A percentile compares a stretch with the other conserved stretches of the same genome.
These are phyloP conservation scores for Diplodia intermedia DNA, from an alignment of 2,329 filamentous ascomycete species.

Conservation along the genomic window DNA sequence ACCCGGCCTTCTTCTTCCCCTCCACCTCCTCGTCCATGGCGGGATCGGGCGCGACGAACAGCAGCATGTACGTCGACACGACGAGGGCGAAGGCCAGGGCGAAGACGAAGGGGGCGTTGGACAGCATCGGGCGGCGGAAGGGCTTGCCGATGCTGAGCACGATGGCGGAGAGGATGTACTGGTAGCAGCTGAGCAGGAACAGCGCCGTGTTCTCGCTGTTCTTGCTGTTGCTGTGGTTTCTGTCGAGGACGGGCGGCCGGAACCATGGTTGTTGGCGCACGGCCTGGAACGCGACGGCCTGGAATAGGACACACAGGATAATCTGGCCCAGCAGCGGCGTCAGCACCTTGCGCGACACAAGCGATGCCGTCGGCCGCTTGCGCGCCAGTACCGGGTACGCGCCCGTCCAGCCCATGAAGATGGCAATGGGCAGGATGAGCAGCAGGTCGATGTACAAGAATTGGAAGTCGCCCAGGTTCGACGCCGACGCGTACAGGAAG, in stretches of 20 bases:
- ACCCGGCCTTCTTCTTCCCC: not conserved
- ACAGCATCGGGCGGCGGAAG: constrained; percentile 79
- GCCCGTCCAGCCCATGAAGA: constrained; percentile 98
- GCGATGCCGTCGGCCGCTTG: constrained; percentile 88
- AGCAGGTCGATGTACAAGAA: constrained; percentile 95
- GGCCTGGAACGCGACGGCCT: constrained; percentile 74
- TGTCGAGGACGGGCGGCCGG: constrained; percentile 77
- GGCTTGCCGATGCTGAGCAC: constrained; percentile 91
- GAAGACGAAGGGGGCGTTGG: constrained; percentile 62
- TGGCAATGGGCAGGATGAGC: constrained; percentile 92
- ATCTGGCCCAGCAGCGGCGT: constrained; percentile 91
- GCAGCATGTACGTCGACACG: constrained; percentile 80
- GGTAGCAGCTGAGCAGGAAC: constrained; percentile 89
- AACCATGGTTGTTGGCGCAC: constrained; percentile 86
- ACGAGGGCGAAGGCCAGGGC: constrained; percentile 74
- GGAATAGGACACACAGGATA: constrained; percentile 76
- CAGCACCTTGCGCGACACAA: constrained; percentile 91
- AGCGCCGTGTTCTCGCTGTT: constrained; percentile 94
- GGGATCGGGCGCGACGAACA: constrained; percentile 61
- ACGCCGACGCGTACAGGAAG: constrained; percentile 92
- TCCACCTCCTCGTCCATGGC: not conserved
- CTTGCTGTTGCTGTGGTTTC: constrained; percentile 80
- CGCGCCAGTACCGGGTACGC: constrained; percentile 77
- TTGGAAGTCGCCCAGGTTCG: constrained; percentile 96
- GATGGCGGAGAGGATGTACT: constrained; percentile 90